Percentiles rank a stretch among this genome's conserved stretches.
These are phyloP conservation scores for Penicillium turbatum DNA, from an alignment of 495 filamentous ascomycete species.

Conservation along the genomic window DNA sequence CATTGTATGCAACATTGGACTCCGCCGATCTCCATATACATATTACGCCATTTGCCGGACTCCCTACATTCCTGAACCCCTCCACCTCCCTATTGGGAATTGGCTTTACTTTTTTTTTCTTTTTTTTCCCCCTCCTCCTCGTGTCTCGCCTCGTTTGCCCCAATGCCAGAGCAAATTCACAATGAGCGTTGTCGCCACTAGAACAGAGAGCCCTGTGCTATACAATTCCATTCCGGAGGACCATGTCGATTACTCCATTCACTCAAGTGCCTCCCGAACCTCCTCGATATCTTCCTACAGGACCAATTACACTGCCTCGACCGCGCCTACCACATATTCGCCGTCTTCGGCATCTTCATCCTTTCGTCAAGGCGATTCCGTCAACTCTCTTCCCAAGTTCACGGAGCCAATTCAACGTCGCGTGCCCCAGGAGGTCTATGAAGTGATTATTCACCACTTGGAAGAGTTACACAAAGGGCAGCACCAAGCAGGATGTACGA, in stretches of 20 bases:
- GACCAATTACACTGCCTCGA: slow-evolving; percentile 38
- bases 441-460: slow-evolving; percentile 51
- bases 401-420: slow-evolving; percentile 44
- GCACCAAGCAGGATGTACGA: slow-evolving; percentile 54
- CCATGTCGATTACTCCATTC: slow-evolving; percentile 19
- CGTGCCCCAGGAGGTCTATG: slow-evolving; percentile 53
- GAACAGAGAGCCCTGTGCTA: slow-evolving; percentile 35
- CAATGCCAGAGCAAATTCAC: slow-evolving; percentile 24
- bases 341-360: slow-evolving; percentile 36
- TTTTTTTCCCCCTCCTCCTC: neutral
- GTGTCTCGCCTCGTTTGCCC: slow-evolving; percentile 10
- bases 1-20: slow-evolving; percentile 11
- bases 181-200: slow-evolving; percentile 45
- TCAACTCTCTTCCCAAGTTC: slow-evolving; percentile 32
- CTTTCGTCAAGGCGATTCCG: slow-evolving; percentile 36
- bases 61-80: slow-evolving; percentile 24
- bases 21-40: slow-evolving; percentile 16
- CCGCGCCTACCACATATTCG: slow-evolving; percentile 38
- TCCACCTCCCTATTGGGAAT: slow-evolving; percentile 7
- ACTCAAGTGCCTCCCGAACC: slow-evolving; percentile 32
- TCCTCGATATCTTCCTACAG: slow-evolving; percentile 43
- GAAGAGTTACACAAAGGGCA: slow-evolving; percentile 44
- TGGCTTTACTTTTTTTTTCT: slow-evolving; percentile 7
- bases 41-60: slow-evolving; percentile 15
- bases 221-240: slow-evolving; percentile 23